Percentiles rank a stretch among this genome's conserved stretches.
These are phyloP conservation scores for Pseudogymnoascus sp. DNA, from an alignment of 2,329 filamentous ascomycete genomes.

Conservation along the genomic window DNA sequence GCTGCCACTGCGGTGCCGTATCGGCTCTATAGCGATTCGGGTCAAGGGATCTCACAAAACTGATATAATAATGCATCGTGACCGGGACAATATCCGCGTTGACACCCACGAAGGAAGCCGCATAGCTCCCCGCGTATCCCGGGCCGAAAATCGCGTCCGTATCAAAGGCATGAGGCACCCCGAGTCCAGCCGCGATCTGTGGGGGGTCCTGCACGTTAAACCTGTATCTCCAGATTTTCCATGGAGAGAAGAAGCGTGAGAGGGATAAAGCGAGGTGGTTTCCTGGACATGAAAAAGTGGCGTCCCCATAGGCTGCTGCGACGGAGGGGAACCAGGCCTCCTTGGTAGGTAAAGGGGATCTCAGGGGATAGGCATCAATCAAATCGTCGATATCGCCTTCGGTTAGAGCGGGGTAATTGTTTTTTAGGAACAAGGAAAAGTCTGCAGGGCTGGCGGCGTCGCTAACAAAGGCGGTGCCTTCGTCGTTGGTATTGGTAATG, in stretches of 20 bases:
- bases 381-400: slow-evolving; percentile 19
- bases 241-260: neutral
- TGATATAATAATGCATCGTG: slow-evolving; percentile 33
- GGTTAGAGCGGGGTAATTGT: slow-evolving; percentile 28
- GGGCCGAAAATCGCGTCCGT: slow-evolving; percentile 29
- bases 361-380: slow-evolving; percentile 22
- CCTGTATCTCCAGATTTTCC: slow-evolving; percentile 26
- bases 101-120: slow-evolving; percentile 28
- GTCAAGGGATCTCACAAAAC: slow-evolving; percentile 33
- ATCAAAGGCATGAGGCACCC: slow-evolving; percentile 29
- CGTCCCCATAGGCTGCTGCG: slow-evolving; percentile 34
- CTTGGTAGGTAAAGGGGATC: slow-evolving; percentile 20
- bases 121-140: slow-evolving; percentile 19
- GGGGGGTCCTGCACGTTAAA: slow-evolving; percentile 36
- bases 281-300: slow-evolving; percentile 39
- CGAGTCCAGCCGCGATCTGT: slow-evolving; percentile 28
- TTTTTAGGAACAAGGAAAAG: slow-evolving; percentile 25
- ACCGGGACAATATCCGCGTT: slow-evolving; percentile 18
- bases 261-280: slow-evolving; percentile 20
- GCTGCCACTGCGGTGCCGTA: slow-evolving; percentile 19
- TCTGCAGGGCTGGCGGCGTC: neutral
- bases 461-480: slow-evolving; percentile 14
- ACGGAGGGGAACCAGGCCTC: slow-evolving; percentile 30
- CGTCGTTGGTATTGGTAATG: slow-evolving; percentile 22
- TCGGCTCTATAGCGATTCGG: slow-evolving; percentile 29